phyloP scores from a whole-genome alignment of 164 flowering plant species.

The Protea cynaroides region DNA sequence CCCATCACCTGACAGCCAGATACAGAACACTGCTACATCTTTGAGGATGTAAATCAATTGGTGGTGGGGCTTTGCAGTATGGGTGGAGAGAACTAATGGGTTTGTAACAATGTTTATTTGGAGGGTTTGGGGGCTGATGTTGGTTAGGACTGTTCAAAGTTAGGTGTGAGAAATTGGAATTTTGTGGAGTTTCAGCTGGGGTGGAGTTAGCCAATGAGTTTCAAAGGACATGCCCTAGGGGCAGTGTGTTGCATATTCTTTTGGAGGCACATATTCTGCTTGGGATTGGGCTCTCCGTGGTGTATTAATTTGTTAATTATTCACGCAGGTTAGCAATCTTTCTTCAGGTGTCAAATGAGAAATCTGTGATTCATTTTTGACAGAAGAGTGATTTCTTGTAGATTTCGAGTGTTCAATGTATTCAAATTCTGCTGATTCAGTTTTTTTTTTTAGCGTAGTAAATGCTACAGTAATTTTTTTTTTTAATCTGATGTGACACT shows the following conservation, averaged over 20 bases:
- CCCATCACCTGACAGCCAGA: constrained; percentile 15
- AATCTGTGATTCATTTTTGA: too few relatives aligned
- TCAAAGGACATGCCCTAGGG: constrained; percentile 1
- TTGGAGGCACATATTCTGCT: constrained; percentile 29
- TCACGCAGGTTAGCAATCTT: too few relatives aligned
- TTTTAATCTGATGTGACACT: too few relatives aligned
- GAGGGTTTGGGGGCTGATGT: constrained; percentile 10
- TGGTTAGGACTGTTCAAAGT: constrained; percentile 21
- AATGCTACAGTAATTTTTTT: too few relatives aligned
- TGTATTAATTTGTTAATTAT: constrained; percentile 44
- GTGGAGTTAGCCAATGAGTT: neutral
- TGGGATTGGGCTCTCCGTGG: constrained; percentile 18
- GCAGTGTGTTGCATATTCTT: constrained; percentile 45
- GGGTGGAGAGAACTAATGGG: constrained; percentile 21
- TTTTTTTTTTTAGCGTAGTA: too few relatives aligned
- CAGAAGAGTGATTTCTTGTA: too few relatives aligned
- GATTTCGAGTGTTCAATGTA: too few relatives aligned
- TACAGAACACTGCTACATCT: neutral
- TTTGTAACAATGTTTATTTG: constrained; percentile 17
- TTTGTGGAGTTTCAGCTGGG: constrained; percentile 18
- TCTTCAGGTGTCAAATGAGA: too few relatives aligned
- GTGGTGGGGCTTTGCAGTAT: constrained; percentile 19
- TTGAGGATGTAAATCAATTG: constrained; percentile 5
- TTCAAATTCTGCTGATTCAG: too few relatives aligned
- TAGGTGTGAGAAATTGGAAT: constrained; percentile 19